Evolutionary conservation across 1,139 yeast genomes (phyloP).

Genomic region (Entelexis paramagnoliae): DNA sequence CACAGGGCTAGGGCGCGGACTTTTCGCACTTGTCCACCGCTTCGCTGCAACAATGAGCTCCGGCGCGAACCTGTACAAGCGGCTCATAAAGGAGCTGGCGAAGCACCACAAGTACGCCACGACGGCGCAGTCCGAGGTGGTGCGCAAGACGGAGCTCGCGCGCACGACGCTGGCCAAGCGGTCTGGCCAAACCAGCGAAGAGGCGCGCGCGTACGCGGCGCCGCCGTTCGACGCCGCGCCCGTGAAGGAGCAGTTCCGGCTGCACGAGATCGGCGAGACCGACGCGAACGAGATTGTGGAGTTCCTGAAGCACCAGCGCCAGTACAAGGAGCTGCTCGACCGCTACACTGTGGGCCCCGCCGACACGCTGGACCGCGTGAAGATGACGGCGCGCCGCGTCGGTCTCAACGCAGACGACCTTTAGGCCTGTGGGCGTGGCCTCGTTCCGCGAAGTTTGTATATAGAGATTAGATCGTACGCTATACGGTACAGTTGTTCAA

Average conservation of each 20-base stretch:
- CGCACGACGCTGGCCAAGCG: slow-evolving; percentile 11
- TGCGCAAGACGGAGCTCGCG: slow-evolving; percentile 13
- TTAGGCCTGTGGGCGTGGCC: neutral
- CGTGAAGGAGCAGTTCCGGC: slow-evolving; percentile 5
- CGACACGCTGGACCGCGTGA: slow-evolving; percentile 64
- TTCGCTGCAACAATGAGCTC: neutral
- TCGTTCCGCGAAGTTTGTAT: neutral
- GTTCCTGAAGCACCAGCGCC: slow-evolving; percentile 63
- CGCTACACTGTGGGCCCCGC: slow-evolving; percentile 79
- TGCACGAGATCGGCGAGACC: slow-evolving; percentile 10
- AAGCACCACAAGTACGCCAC: slow-evolving; percentile 29
- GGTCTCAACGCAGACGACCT: slow-evolving; percentile 41
- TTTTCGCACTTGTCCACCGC: neutral
- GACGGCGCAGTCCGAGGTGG: slow-evolving; percentile 25
- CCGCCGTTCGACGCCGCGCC: slow-evolving; percentile 8
- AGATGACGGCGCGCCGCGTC: slow-evolving; percentile 72
- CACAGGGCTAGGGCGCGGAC: slow-evolving; percentile 4
- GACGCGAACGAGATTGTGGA: slow-evolving; percentile 37
- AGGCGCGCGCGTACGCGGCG: slow-evolving; percentile 7
- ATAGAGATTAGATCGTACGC: neutral
- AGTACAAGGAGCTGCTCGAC: slow-evolving; percentile 66
- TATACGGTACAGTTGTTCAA: too few species aligned
- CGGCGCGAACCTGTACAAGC: slow-evolving; percentile 6
- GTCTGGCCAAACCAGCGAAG: slow-evolving; percentile 5
- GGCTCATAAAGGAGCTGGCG: slow-evolving; percentile 29